phyloP scores from a whole-genome alignment of 2,329 filamentous ascomycete genomes.

The Xylaria sp. region DNA sequence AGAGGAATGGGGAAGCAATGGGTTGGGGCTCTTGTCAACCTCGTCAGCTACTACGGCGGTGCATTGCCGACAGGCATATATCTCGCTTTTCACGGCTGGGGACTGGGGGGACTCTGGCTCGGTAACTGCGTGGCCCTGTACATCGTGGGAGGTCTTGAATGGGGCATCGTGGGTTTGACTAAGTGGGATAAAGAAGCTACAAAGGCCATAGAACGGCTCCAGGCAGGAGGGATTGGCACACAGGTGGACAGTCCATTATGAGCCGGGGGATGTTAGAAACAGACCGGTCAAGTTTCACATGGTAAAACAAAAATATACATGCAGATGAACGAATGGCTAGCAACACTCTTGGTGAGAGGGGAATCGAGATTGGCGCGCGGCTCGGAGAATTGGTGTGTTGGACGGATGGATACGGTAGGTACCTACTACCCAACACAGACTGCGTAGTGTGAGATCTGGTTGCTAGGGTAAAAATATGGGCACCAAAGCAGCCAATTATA shows the following conservation, averaged over 20 bases:
- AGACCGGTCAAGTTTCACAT: not conserved
- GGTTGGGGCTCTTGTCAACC: conserved; percentile 83
- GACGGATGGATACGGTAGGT: not conserved
- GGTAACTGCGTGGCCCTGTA: conserved; percentile 85
- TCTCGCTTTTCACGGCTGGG: conserved; percentile 88
- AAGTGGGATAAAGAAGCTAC: conserved; percentile 80
- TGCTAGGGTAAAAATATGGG: conserved; percentile 13
- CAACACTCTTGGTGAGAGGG: not conserved
- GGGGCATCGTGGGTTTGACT: conserved; percentile 80
- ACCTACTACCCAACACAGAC: too few species aligned
- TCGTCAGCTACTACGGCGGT: conserved; percentile 84
- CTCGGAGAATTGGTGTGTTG: not conserved
- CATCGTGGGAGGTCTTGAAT: conserved; percentile 80
- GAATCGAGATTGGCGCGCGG: conserved; percentile 23
- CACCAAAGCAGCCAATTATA: conserved; percentile 5
- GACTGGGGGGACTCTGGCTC: conserved; percentile 81
- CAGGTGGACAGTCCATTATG: conserved; percentile 16
- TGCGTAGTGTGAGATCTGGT: conserved; percentile 4
- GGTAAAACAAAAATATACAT: not conserved
- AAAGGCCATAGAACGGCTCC: conserved; percentile 77
- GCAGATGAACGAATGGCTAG: conserved; percentile 6
- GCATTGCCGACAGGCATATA: conserved; percentile 84
- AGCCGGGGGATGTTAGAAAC: not conserved
- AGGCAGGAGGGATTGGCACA: conserved; percentile 52
- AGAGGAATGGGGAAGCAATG: conserved; percentile 89